These are phyloP conservation scores for Globisporangium irregulare DNA, from an alignment of 352 stramenopile genomes.

Conservation along the genomic window DNA sequence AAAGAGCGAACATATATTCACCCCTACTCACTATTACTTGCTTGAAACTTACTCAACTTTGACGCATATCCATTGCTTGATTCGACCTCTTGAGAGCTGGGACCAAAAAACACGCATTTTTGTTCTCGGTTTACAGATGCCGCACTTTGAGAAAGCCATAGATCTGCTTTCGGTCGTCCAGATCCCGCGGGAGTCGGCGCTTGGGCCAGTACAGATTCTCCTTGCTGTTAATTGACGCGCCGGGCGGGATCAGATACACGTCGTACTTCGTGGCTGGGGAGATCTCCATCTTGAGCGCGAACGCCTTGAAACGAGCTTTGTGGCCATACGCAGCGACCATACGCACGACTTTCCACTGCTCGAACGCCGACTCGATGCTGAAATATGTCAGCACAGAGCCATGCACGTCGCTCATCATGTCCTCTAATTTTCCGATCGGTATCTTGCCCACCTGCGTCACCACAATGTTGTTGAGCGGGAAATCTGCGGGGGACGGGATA, in stretches of 20 bases:
- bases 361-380: conserved; percentile 54
- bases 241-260: conserved; percentile 69
- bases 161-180: conserved; percentile 53
- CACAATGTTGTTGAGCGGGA: conserved; percentile 28
- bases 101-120: not conserved
- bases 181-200: conserved; percentile 37
- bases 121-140: conserved; percentile 13
- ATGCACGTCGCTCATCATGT: conserved; percentile 34
- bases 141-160: conserved; percentile 60
- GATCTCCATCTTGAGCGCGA: conserved; percentile 44
- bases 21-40: not conserved
- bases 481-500: conserved; percentile 18
- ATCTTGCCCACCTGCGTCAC: conserved; percentile 39
- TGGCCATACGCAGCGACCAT: conserved; percentile 63
- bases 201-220: conserved; percentile 71
- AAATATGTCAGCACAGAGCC: conserved; percentile 54
- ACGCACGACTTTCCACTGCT: conserved; percentile 75
- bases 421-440: conserved; percentile 44
- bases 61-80: not conserved
- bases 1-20: not conserved
- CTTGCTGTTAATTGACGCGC: conserved; percentile 73
- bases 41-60: not conserved
- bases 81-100: not conserved
- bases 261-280: conserved; percentile 35
- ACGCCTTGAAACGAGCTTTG: conserved; percentile 50